A percentile compares a stretch with the other conserved stretches of the same genome.
phyloP scores from a whole-genome alignment of 1,284 basidiomycete genomes.

The Malassezia obtusa region DNA sequence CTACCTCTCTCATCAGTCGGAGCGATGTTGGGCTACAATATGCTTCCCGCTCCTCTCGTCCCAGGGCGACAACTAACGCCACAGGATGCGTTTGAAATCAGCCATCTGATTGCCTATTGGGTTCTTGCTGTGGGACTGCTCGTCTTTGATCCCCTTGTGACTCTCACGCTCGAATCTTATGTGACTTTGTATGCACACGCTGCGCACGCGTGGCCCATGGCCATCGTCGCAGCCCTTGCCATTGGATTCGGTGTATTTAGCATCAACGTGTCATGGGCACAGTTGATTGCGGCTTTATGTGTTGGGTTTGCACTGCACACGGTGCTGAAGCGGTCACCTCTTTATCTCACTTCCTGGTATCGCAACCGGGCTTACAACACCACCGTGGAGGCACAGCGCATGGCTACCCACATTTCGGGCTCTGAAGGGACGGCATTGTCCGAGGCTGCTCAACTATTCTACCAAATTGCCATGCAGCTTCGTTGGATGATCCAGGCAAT shows the following conservation, averaged over 20 bases:
- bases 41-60: constrained; percentile 19
- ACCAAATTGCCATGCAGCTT: constrained; percentile 3
- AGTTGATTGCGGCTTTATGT: constrained; percentile 20
- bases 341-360: constrained; percentile 28
- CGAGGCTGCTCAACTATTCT: constrained; percentile 3
- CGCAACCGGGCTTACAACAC: neutral
- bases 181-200: constrained; percentile 30
- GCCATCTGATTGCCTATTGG: constrained; percentile 35
- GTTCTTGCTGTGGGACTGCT: constrained; percentile 33
- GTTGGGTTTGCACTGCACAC: constrained; percentile 34
- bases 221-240: constrained; percentile 25
- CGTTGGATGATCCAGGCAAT: constrained; percentile 62
- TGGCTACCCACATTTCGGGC: neutral
- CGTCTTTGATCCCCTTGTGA: constrained; percentile 38
- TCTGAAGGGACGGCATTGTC: constrained; percentile 8
- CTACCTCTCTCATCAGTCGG: constrained; percentile 27
- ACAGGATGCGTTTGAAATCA: constrained; percentile 13
- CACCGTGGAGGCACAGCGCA: constrained; percentile 8
- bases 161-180: constrained; percentile 38
- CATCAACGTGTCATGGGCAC: constrained; percentile 19
- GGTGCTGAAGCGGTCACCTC: constrained; percentile 37
- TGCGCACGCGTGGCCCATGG: constrained; percentile 40
- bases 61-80: constrained; percentile 4
- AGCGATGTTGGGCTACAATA: constrained; percentile 21
- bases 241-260: constrained; percentile 40